Base-by-base conservation (phyloP, 208 protist genomes). In the Trypanosoma avium region DNA sequence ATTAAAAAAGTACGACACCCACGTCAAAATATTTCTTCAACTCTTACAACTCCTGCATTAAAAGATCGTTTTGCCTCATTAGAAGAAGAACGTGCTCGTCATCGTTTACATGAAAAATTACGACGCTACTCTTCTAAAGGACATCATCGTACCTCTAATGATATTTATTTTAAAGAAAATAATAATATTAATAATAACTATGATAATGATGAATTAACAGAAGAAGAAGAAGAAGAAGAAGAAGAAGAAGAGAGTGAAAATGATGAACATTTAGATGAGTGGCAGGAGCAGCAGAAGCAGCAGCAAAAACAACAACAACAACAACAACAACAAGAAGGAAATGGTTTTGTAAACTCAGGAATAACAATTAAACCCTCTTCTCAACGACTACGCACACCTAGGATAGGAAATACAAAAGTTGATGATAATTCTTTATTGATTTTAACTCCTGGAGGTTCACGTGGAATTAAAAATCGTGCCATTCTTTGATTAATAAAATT, bases 61-160 rank as follows among this genome's bases (percentile, higher is more conserved):
- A 35, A 58, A 49, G 2, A 36, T 38, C 46, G 49, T 9, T 22
- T 66, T 15, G 49, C 49, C 24, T 66, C 48, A 46, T 27, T 66
- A 24, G 61, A 66, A 33, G 61, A 66, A 36, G 38, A 38, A 12
- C 61, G 24, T 33, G 48, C 47, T 17, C 61, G 49, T 0, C 22
- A 33, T 7, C 61, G 49, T 1, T 42, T 66, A 10, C 22, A 21
- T 19, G 61, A 56, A 49, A 66, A 57, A 47, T 26, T 57, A 15
- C 24, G 49, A 24, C 48, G 24, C 17, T 48, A 57, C 24, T 19
- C 48, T 49, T 12, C 24, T 17, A 55, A 30, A 19, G 27, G 46
- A 22, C 26, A 29, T 24, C 5, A 7, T 17, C 4, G 32, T 10
- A 36, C 4, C 5, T 27, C 21, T 12, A 46, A 36, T 42, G 29